Percentiles rank a stretch among this genome's conserved stretches.
phyloP scores from a whole-genome alignment of 2,329 filamentous ascomycete genomes.

The Diaporthe sp. region DNA sequence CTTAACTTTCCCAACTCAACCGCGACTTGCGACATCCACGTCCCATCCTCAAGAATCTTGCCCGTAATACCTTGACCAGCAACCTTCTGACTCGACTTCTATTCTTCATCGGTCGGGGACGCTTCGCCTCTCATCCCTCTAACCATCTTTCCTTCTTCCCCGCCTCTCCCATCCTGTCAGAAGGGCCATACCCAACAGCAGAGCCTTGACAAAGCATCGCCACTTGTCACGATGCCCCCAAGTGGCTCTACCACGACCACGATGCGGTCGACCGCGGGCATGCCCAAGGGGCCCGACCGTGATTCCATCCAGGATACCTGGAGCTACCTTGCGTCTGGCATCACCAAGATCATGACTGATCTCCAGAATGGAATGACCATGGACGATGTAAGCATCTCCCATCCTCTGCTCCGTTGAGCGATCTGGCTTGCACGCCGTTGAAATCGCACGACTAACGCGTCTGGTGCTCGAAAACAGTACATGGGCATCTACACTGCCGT shows the following conservation, averaged over 20 bases:
- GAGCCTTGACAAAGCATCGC: constrained; percentile 14
- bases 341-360: constrained; percentile 93
- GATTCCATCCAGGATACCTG: constrained; percentile 73
- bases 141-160: constrained; percentile 35
- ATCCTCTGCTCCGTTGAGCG: not conserved
- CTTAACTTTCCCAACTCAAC: constrained; percentile 4
- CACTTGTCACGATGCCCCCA: constrained; percentile 45
- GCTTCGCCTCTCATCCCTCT: not conserved
- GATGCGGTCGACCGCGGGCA: constrained; percentile 52
- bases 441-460: constrained; percentile 37
- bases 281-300: constrained; percentile 71
- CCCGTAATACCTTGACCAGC: not conserved
- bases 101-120: constrained; percentile 25
- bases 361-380: constrained; percentile 94
- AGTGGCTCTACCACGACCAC: constrained; percentile 40
- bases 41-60: not conserved
- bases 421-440: constrained; percentile 34
- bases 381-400: constrained; percentile 73
- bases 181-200: constrained; percentile 31
- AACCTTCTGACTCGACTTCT: not conserved
- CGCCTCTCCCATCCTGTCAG: constrained; percentile 33
- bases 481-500: constrained; percentile 98
- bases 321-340: constrained; percentile 88
- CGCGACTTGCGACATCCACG: constrained; percentile 11
- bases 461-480: constrained; percentile 66